These are phyloP conservation scores for Lathyrus oleraceus DNA, from an alignment of 306 rosid genomes.

Conservation along the genomic window DNA sequence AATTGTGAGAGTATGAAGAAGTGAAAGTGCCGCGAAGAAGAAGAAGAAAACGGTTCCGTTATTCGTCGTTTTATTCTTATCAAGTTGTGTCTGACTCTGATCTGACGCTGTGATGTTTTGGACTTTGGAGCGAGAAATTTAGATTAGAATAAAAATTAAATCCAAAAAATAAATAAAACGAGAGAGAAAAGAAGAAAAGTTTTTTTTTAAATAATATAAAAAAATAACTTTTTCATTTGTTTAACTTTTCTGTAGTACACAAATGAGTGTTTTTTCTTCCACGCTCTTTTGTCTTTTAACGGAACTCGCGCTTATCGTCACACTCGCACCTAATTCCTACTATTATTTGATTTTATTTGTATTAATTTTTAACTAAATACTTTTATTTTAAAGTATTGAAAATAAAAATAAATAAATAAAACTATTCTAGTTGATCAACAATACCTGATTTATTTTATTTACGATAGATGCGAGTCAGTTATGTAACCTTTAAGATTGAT, in stretches of 20 bases:
- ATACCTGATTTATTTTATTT: no score
- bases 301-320: background rate
- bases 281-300: constrained; percentile 13
- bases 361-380: no score
- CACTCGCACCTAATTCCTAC: background rate
- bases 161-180: background rate
- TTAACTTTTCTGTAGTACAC: background rate
- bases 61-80: constrained; percentile 41
- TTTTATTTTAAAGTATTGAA: no score
- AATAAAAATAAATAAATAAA: no score
- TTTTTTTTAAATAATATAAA: background rate
- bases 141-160: background rate
- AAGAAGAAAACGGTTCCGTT: constrained; percentile 26
- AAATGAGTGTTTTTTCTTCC: background rate
- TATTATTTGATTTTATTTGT: no score
- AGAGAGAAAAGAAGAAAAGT: background rate
- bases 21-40: constrained; percentile 18
- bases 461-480: no score
- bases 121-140: constrained; percentile 34
- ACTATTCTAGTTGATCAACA: no score
- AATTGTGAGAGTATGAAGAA: background rate
- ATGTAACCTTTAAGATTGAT: no score
- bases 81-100: constrained; percentile 40
- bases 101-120: constrained; percentile 38
- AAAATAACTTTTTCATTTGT: background rate